Percentiles rank a stretch among this genome's conserved stretches.
These are phyloP conservation scores for Paraphaeosphaeria minitans DNA, from an alignment of 2,329 filamentous ascomycete genomes.

Conservation along the genomic window DNA sequence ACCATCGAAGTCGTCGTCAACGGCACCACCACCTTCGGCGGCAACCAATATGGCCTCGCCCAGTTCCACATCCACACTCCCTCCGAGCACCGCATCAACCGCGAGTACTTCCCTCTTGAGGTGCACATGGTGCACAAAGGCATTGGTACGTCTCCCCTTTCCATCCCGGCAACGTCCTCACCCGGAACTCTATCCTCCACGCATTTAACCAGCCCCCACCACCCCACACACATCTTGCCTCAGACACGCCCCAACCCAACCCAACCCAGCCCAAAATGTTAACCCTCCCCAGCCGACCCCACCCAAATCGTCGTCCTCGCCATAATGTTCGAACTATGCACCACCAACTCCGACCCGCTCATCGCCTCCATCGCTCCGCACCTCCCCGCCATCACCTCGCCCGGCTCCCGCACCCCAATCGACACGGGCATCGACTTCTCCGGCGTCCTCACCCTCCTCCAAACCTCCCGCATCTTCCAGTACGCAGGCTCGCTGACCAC, in stretches of 20 bases:
- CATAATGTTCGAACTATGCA: constrained; percentile 50
- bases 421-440: constrained; percentile 51
- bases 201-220: constrained; percentile 5
- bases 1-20: constrained; percentile 62
- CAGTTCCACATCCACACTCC: constrained; percentile 68
- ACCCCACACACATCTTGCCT: constrained; percentile 4
- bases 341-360: constrained; percentile 37
- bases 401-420: constrained; percentile 46
- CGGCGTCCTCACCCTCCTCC: constrained; percentile 46
- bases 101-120: constrained; percentile 55
- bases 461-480: constrained; percentile 50
- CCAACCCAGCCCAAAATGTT: constrained; percentile 7
- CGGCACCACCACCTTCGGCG: constrained; percentile 52
- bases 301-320: constrained; percentile 48
- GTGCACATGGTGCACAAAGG: constrained; percentile 65
- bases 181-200: neutral
- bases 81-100: constrained; percentile 61
- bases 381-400: constrained; percentile 46
- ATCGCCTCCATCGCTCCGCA: constrained; percentile 39
- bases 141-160: constrained; percentile 42
- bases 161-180: neutral
- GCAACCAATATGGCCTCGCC: constrained; percentile 50
- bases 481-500: constrained; percentile 67
- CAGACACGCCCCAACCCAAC: neutral
- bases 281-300: constrained; percentile 32